A percentile compares a stretch with the other conserved stretches of the same genome.
Conservation (phyloP, 768 basidiomycete species). For the Lactarius evosmus region DNA sequence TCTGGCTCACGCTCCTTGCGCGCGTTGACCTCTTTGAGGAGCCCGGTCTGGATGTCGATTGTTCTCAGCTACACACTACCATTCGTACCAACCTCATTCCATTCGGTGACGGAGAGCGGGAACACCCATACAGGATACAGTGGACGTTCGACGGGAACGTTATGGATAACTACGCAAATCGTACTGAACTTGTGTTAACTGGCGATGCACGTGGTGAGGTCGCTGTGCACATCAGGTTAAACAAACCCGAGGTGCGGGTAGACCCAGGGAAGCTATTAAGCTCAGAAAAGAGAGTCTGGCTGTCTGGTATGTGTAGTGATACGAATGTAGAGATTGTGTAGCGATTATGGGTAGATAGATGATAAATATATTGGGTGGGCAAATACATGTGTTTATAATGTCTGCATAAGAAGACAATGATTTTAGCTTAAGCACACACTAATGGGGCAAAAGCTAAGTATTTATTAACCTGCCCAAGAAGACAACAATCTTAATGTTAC, state of each 20-base stretch:
- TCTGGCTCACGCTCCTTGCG: slow-evolving; percentile 64
- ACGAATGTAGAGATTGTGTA: no score
- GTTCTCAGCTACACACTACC: background rate
- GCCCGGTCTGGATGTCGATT: background rate
- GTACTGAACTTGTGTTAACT: background rate
- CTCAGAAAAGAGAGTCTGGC: background rate
- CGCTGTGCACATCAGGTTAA: background rate
- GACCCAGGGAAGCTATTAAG: background rate
- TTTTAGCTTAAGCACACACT: no score
- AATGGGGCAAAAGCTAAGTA: no score
- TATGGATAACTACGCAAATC: background rate
- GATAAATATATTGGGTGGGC: no score
- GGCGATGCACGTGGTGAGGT: background rate
- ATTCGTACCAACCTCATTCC: background rate
- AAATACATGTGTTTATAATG: no score
- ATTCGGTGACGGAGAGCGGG: background rate
- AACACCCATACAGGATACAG: background rate
- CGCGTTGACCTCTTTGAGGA: slow-evolving; percentile 61
- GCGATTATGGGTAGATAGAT: no score
- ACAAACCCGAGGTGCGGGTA: background rate
- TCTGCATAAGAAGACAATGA: no score
- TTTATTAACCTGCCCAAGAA: no score
- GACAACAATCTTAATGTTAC: no score
- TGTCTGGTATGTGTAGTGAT: background rate
- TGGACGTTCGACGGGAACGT: background rate